Conservation (phyloP, 2,329 filamentous ascomycete species). For the Diaporthe capsici region DNA sequence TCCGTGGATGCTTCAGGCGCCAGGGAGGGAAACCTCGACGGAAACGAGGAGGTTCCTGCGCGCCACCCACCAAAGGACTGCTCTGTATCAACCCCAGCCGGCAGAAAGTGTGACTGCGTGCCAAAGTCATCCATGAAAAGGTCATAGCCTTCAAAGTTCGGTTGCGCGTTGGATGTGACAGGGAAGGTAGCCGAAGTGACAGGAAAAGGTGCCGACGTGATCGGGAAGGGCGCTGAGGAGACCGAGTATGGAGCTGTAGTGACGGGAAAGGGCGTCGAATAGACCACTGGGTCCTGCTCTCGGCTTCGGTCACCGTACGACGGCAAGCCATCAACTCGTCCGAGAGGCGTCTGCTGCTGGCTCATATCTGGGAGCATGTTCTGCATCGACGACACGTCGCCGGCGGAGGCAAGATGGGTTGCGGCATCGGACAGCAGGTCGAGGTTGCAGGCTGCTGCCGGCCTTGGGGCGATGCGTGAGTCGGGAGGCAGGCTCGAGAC, state of each 20-base stretch:
- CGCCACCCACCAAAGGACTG: constrained; percentile 67
- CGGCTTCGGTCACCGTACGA: constrained; percentile 63
- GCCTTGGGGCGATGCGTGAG: constrained; percentile 60
- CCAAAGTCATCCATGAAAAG: constrained; percentile 71
- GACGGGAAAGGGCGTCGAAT: constrained; percentile 57
- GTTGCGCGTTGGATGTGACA: constrained; percentile 43
- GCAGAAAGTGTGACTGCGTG: constrained; percentile 68
- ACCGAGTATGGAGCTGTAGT: constrained; percentile 52
- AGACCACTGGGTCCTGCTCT: constrained; percentile 58
- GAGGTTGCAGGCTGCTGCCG: constrained; percentile 66
- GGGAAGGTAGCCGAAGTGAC: constrained; percentile 53
- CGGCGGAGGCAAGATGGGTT: constrained; percentile 65
- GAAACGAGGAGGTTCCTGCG: constrained; percentile 62
- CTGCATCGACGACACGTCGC: constrained; percentile 67
- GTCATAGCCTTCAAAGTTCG: constrained; percentile 69
- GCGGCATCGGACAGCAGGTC: constrained; percentile 73
- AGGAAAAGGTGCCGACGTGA: constrained; percentile 57
- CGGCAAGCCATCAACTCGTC: constrained; percentile 61
- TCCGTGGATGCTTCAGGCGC: constrained; percentile 63
- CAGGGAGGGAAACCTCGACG: constrained; percentile 68
- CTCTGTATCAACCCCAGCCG: constrained; percentile 54
- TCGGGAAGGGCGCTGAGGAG: constrained; percentile 36
- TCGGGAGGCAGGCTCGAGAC: constrained; percentile 61
- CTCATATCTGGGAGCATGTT: constrained; percentile 62
- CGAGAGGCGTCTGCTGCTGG: constrained; percentile 57